Percentiles rank a stretch among this genome's conserved stretches.
Conservation (phyloP, 1,284 basidiomycete genomes). For the Pseudozyma hubeiensis region DNA sequence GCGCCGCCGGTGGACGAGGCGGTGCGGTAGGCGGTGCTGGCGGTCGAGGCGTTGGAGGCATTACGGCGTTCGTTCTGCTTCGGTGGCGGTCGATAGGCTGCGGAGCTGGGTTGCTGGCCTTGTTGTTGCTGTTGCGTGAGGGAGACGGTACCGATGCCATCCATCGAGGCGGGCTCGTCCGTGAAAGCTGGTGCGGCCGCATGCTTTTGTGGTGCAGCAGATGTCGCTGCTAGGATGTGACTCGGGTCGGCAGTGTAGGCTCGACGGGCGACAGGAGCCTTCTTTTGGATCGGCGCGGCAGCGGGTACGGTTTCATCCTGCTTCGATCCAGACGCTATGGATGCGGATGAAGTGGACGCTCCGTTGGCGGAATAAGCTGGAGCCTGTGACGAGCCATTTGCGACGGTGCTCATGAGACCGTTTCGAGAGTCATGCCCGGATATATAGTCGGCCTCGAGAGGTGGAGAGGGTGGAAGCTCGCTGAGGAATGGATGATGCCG, state of each 20-base stretch:
- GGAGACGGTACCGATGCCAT: background rate
- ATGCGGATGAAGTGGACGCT: background rate
- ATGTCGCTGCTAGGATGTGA: constrained; percentile 7
- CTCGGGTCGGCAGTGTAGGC: constrained; percentile 37
- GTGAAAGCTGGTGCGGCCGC: background rate
- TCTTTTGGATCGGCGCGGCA: constrained; percentile 19
- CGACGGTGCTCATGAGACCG: constrained; percentile 37
- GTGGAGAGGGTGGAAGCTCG: constrained; percentile 62
- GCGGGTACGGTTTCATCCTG: background rate
- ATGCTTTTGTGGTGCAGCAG: background rate
- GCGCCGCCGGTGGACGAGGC: constrained; percentile 36
- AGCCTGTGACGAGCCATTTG: constrained; percentile 16
- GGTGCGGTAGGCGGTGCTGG: constrained; percentile 47
- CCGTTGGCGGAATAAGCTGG: constrained; percentile 11
- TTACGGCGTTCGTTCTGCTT: constrained; percentile 33
- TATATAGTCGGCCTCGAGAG: constrained; percentile 55
- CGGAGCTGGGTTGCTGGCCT: background rate
- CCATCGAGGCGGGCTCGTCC: constrained; percentile 23
- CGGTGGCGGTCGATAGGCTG: constrained; percentile 2
- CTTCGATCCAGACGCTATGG: background rate
- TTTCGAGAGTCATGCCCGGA: constrained; percentile 40
- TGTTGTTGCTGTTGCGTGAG: constrained; percentile 16
- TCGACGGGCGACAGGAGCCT: constrained; percentile 39
- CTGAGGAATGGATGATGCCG: constrained; percentile 55
- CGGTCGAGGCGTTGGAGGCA: constrained; percentile 40